These are phyloP conservation scores for Cystobasidium onofrii DNA, from an alignment of 768 basidiomycete genomes.

Conservation along the genomic window DNA sequence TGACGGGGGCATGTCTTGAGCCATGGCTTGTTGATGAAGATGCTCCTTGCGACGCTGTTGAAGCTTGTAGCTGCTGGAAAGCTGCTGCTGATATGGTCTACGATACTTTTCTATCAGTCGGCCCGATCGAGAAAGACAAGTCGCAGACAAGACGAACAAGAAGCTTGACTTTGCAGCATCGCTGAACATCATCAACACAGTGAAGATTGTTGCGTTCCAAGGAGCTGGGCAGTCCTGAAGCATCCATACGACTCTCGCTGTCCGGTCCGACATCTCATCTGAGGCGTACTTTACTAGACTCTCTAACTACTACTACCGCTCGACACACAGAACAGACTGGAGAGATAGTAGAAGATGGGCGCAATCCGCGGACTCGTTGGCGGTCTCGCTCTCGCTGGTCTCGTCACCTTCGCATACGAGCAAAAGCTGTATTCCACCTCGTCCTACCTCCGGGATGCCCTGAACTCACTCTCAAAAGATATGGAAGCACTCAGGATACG, in stretches of 20 bases:
- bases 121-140: neutral
- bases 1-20: neutral
- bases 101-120: neutral
- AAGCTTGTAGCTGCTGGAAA: too few species aligned
- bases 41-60: too few species aligned
- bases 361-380: constrained; percentile 5
- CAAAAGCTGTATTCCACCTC: constrained; percentile 19
- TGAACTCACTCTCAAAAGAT: neutral
- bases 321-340: too few species aligned
- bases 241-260: too few species aligned
- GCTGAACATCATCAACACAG: neutral
- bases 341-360: too few species aligned
- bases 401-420: constrained; percentile 17
- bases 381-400: constrained; percentile 24
- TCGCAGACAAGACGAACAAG: too few species aligned
- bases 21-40: neutral
- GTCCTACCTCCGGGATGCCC: constrained; percentile 11
- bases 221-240: too few species aligned
- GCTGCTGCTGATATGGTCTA: too few species aligned
- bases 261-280: too few species aligned
- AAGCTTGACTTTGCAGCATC: too few species aligned
- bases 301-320: too few species aligned
- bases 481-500: constrained; percentile 14
- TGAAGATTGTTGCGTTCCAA: neutral
- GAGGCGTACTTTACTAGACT: too few species aligned